Evolutionary conservation across 2,329 filamentous ascomycete species (phyloP), one percentile per base, ranked within the genome.

Genomic region (Parascedosporium putredinis): DNA sequence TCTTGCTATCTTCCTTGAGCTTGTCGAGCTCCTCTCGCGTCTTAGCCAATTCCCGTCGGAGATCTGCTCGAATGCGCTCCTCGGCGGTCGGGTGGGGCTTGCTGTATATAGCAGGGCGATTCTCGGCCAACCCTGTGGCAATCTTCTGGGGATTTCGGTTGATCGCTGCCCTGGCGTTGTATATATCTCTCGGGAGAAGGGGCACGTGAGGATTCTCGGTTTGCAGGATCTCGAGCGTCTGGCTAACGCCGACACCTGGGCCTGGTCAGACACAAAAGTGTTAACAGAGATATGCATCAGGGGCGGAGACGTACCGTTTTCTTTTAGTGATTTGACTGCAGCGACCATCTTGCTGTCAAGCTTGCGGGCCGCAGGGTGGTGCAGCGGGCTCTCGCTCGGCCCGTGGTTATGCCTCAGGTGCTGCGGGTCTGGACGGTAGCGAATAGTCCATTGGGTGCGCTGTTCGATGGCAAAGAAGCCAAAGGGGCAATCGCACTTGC

Each of bases 401-500:
- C 76, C 76, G 57, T 84, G 80, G 57, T 84, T 84, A 61, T 84
- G 80, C 50, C 70, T 64, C 36, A 83, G 64, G 58, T 83, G 79
- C 47, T 69, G 59, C 5, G 69, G 63, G 53, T 83, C 75, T 2
- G 80, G 80, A 4, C 80, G 75, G 58, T 83, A 83, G 48, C 80
- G 72, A 51, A 84, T 75, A 0, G 78, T 79, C 80, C 80, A 84
- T 56, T 83, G 78, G 0, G 78, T 82, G 52, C 80, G 71, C 58
- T 83, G 78, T 61, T 84, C 80, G 34, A 84, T 79, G 50, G 80
- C 80, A 55, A 83, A 84, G 61, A 84, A 83, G n/a, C 80, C 80
- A 60, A 84, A 84, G 25, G 78, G 78, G 54, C 80, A 84, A 56
- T 83, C 79, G 57, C 80, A 83, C 58, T 84, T 84, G 43, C 80